These are phyloP conservation scores for Boletus rubescentipes DNA, from an alignment of 768 basidiomycete species.

Conservation along the genomic window DNA sequence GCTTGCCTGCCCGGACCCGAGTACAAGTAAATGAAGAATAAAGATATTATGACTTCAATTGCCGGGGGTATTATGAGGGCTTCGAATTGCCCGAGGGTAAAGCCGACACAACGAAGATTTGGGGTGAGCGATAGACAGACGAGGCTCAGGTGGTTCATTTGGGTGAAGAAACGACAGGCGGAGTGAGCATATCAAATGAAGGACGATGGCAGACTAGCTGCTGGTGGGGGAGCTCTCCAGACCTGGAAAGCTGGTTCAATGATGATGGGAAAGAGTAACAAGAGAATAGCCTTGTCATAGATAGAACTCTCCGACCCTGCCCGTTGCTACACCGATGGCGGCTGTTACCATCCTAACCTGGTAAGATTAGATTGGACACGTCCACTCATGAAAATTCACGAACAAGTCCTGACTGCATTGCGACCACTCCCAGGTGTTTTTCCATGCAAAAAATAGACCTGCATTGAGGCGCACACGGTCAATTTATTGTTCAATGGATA, in stretches of 20 bases:
- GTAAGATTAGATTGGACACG: not conserved
- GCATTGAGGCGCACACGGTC: not conserved
- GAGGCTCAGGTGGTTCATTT: conserved; percentile 44
- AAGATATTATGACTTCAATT: conserved; percentile 60
- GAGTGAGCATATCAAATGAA: conserved; percentile 36
- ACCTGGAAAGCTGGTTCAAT: conserved; percentile 7
- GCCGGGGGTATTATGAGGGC: conserved; percentile 61
- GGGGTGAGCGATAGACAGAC: conserved; percentile 68
- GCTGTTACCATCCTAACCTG: conserved; percentile 19
- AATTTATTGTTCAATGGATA: not conserved
- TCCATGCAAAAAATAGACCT: not conserved
- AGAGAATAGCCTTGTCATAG: conserved; percentile 3
- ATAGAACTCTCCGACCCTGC: not conserved
- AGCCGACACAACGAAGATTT: conserved; percentile 67
- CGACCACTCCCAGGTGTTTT: not conserved
- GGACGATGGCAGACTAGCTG: conserved; percentile 49
- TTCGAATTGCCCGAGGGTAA: conserved; percentile 45
- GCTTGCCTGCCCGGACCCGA: conserved; percentile 51
- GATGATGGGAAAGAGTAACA: conserved; percentile 27
- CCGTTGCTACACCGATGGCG: conserved; percentile 21
- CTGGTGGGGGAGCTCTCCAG: conserved; percentile 19
- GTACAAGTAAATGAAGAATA: conserved; percentile 50
- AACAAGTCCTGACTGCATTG: not conserved
- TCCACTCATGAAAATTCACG: not conserved
- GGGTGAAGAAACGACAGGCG: conserved; percentile 13